phyloP scores from a whole-genome alignment of 148 eudicot genomes.

The Fagopyrum tataricum region DNA sequence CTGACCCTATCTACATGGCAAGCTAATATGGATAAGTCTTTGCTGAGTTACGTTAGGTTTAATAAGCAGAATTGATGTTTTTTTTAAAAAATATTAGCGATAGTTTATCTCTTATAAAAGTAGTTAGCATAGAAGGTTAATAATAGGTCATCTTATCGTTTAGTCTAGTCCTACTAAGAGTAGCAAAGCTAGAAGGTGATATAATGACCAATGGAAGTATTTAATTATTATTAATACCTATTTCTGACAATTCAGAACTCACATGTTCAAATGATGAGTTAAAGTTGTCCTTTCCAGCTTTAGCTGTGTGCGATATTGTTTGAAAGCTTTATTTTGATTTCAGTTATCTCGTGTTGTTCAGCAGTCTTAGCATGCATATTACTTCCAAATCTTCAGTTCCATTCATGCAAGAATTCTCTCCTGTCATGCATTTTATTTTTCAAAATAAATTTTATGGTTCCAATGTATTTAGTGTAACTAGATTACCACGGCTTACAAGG shows the following conservation, averaged over 20 bases:
- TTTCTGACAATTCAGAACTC: not conserved
- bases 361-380: not conserved
- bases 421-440: not conserved
- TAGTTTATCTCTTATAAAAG: too few species aligned
- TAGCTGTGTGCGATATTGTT: not conserved
- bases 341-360: not conserved
- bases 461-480: not conserved
- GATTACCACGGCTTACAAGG: not conserved
- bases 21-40: too few species aligned
- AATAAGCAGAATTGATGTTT: too few species aligned
- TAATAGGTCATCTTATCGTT: too few species aligned
- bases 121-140: too few species aligned
- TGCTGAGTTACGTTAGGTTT: too few species aligned
- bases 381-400: not conserved
- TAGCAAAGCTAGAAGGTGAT: too few species aligned
- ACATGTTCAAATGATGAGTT: not conserved
- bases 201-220: not conserved
- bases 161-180: too few species aligned
- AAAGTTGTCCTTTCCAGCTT: not conserved
- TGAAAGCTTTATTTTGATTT: not conserved
- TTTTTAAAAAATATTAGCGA: too few species aligned
- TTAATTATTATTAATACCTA: not conserved
- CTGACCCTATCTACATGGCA: too few species aligned
- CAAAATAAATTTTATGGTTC: not conserved
- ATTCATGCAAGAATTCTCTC: not conserved